A percentile compares a stretch with the other conserved stretches of the same genome.
phyloP scores from a whole-genome alignment of 78 protist species.

The Speleostelium caveatum region DNA sequence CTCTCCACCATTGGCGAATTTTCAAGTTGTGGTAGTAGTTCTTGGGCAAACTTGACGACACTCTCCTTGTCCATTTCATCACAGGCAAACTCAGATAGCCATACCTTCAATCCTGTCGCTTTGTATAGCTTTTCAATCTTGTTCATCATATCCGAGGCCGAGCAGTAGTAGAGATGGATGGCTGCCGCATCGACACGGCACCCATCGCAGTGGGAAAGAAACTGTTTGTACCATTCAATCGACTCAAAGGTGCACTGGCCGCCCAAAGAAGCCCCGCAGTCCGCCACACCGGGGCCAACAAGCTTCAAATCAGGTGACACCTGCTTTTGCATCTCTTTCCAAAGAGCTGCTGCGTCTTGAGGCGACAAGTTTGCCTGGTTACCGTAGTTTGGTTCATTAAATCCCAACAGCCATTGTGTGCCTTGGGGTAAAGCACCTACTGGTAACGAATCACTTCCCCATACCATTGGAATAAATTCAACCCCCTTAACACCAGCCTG shows the following conservation, averaged over 20 bases:
- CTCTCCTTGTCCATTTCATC: background rate
- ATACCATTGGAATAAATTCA: slow-evolving; percentile 23
- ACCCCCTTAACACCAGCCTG: background rate
- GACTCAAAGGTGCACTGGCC: slow-evolving; percentile 8
- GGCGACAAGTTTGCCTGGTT: slow-evolving; percentile 13
- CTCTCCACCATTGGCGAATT: background rate
- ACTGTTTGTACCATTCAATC: slow-evolving; percentile 10
- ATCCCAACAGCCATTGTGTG: background rate
- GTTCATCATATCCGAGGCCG: slow-evolving; percentile 32
- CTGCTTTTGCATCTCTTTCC: slow-evolving; percentile 13
- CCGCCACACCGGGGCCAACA: slow-evolving; percentile 24
- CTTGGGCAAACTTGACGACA: slow-evolving; percentile 5
- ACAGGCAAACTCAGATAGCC: slow-evolving; percentile 59
- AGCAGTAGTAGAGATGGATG: slow-evolving; percentile 34
- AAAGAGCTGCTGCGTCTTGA: slow-evolving; percentile 3
- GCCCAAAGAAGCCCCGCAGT: background rate
- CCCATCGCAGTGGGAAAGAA: background rate
- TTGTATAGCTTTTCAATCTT: slow-evolving; percentile 5
- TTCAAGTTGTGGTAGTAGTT: slow-evolving; percentile 11
- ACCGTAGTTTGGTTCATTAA: slow-evolving; percentile 36
- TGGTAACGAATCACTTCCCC: background rate
- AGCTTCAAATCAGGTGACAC: background rate
- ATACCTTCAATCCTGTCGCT: slow-evolving; percentile 11
- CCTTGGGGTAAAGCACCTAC: background rate
- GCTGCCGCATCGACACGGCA: slow-evolving; percentile 20